A percentile compares a stretch with the other conserved stretches of the same genome.
Conservation (phyloP, 2,329 filamentous ascomycete species). For the Exophiala viscosa region DNA sequence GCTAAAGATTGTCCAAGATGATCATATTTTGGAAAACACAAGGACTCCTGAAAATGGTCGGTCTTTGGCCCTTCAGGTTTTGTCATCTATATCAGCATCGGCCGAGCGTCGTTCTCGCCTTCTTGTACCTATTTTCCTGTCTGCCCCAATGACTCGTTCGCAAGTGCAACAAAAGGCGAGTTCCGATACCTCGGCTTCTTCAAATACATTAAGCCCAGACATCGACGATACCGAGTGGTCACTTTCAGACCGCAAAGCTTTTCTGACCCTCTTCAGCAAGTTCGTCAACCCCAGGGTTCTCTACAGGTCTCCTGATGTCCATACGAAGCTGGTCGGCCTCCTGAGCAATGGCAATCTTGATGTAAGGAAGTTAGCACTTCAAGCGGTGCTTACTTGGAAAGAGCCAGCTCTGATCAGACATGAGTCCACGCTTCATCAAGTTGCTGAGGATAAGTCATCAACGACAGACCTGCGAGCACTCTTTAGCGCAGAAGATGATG, state of each 20-base stretch:
- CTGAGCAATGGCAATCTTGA: slow-evolving; percentile 86
- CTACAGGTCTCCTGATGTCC: slow-evolving; percentile 72
- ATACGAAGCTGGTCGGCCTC: slow-evolving; percentile 68
- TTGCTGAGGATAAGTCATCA: slow-evolving; percentile 87
- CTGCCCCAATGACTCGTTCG: slow-evolving; percentile 52
- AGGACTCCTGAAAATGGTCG: slow-evolving; percentile 51
- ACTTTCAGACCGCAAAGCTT: slow-evolving; percentile 71
- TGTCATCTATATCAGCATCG: slow-evolving; percentile 68
- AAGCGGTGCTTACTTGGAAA: slow-evolving; percentile 87
- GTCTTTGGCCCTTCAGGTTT: slow-evolving; percentile 72
- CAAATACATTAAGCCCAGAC: slow-evolving; percentile 27
- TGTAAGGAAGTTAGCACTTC: slow-evolving; percentile 79
- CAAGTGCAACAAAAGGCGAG: slow-evolving; percentile 10
- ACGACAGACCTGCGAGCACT: slow-evolving; percentile 91
- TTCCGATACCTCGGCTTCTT: slow-evolving; percentile 23
- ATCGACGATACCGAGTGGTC: slow-evolving; percentile 37
- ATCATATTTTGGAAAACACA: slow-evolving; percentile 14
- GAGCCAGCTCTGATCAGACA: slow-evolving; percentile 70
- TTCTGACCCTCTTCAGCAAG: slow-evolving; percentile 75
- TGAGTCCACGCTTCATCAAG: slow-evolving; percentile 76
- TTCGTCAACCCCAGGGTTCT: slow-evolving; percentile 84
- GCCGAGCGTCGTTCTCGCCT: slow-evolving; percentile 83
- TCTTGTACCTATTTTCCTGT: slow-evolving; percentile 79
- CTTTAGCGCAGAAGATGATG: slow-evolving; percentile 64
- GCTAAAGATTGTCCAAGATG: slow-evolving; percentile 56